A percentile compares a stretch with the other conserved stretches of the same genome.
Evolutionary conservation across 257 asterid genomes (phyloP).

Genomic region (Pogostemon cablin): DNA sequence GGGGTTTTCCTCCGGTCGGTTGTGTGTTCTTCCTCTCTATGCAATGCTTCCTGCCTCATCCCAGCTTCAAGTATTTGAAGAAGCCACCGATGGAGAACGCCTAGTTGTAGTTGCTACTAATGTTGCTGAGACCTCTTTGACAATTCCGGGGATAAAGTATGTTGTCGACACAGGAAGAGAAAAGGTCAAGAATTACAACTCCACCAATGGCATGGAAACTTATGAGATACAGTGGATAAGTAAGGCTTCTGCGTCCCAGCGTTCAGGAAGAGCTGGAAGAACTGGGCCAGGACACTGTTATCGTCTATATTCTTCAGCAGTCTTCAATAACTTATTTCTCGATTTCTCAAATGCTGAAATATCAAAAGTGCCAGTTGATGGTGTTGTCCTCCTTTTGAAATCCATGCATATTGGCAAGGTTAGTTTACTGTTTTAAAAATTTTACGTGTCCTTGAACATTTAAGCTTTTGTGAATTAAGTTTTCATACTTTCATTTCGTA

Average conservation of each 20-base stretch:
- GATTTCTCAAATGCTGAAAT: constrained; percentile 85
- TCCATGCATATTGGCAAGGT: constrained; percentile 91
- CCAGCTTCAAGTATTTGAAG: constrained; percentile 90
- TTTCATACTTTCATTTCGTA: not conserved
- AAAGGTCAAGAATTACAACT: constrained; percentile 77
- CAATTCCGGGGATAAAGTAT: constrained; percentile 92
- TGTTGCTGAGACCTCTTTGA: constrained; percentile 97
- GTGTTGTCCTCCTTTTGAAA: constrained; percentile 92
- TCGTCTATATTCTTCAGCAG: constrained; percentile 94
- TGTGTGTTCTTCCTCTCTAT: constrained; percentile 80
- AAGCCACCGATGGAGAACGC: constrained; percentile 73
- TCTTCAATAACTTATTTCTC: constrained; percentile 60
- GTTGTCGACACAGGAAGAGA: constrained; percentile 97
- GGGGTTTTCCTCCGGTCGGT: constrained; percentile 45
- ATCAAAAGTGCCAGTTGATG: constrained; percentile 88
- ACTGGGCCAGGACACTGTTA: constrained; percentile 98
- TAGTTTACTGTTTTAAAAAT: constrained; percentile 22
- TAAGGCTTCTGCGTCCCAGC: constrained; percentile 96
- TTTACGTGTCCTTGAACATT: not conserved
- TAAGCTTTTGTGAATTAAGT: not conserved
- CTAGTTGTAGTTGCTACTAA: constrained; percentile 92
- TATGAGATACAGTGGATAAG: constrained; percentile 94
- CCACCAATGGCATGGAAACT: constrained; percentile 80
- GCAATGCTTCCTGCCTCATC: constrained; percentile 98
- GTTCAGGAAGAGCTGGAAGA: constrained; percentile 97